A percentile compares a stretch with the other conserved stretches of the same genome.
phyloP scores from a whole-genome alignment of 2,329 filamentous ascomycete genomes.

The Akanthomyces muscarius region DNA sequence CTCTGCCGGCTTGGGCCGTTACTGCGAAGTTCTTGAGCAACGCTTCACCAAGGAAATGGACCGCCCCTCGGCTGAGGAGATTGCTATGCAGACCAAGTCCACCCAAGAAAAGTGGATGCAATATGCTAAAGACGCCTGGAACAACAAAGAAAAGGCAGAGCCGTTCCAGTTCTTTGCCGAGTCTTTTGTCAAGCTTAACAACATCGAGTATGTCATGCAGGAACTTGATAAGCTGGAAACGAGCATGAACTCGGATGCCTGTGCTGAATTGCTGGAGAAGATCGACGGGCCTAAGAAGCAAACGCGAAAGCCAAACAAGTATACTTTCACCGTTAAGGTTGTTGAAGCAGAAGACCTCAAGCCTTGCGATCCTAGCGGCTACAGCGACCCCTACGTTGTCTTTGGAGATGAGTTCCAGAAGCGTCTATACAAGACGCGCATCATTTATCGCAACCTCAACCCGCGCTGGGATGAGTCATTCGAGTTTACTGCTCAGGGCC shows the following conservation, averaged over 20 bases:
- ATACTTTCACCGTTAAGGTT: conserved; percentile 98
- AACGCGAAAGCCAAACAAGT: conserved; percentile 70
- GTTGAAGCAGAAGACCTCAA: conserved; percentile 97
- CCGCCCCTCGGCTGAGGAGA: conserved; percentile 79
- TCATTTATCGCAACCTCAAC: conserved; percentile 85
- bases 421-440: conserved; percentile 87
- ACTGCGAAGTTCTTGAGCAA: conserved; percentile 87
- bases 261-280: conserved; percentile 74
- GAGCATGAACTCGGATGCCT: conserved; percentile 86
- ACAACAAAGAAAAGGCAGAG: conserved; percentile 85
- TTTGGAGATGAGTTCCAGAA: conserved; percentile 98
- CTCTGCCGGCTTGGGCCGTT: conserved; percentile 74
- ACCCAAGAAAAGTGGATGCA: conserved; percentile 91
- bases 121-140: conserved; percentile 90
- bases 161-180: conserved; percentile 96
- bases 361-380: conserved; percentile 91
- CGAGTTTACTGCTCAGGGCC: conserved; percentile 87
- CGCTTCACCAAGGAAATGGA: conserved; percentile 92
- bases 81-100: conserved; percentile 71
- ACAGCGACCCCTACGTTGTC: conserved; percentile 95
- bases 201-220: conserved; percentile 90
- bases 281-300: conserved; percentile 66
- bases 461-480: conserved; percentile 97
- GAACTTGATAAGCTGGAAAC: conserved; percentile 88
- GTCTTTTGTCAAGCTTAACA: conserved; percentile 97